phyloP scores from a whole-genome alignment of 129 eudicot genomes.

The Daucus carota region DNA sequence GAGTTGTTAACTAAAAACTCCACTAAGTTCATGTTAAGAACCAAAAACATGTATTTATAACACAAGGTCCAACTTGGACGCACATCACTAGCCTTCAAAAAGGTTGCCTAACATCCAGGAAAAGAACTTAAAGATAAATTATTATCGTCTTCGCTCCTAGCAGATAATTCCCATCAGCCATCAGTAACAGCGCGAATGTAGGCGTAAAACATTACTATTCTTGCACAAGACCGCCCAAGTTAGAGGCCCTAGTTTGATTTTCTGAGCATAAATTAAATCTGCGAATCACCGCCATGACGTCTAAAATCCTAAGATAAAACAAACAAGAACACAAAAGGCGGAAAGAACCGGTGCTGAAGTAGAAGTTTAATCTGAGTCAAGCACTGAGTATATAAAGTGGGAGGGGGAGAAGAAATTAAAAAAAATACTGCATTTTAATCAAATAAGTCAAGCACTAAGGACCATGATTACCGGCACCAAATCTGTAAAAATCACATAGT shows the following conservation, averaged over 20 bases:
- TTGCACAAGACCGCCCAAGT: background rate
- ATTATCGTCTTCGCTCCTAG: background rate
- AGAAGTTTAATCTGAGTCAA: background rate
- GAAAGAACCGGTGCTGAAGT: background rate
- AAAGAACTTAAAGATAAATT: background rate
- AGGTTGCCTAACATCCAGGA: background rate
- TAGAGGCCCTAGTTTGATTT: background rate
- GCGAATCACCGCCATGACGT: background rate
- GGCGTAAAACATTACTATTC: background rate
- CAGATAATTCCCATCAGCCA: background rate
- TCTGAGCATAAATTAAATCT: background rate
- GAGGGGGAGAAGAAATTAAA: background rate
- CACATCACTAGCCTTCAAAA: background rate
- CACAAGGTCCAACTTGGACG: background rate
- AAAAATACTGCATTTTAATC: background rate
- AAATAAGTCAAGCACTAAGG: background rate
- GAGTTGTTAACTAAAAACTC: background rate
- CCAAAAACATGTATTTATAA: background rate
- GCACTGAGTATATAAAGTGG: background rate
- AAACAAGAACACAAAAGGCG: background rate
- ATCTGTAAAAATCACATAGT: background rate
- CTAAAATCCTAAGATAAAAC: background rate
- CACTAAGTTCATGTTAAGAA: background rate
- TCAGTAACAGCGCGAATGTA: background rate
- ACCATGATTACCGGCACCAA: slow-evolving; percentile 3